phyloP scores from a whole-genome alignment of 805 yeast species.

The Debaryomyces hansenii region DNA sequence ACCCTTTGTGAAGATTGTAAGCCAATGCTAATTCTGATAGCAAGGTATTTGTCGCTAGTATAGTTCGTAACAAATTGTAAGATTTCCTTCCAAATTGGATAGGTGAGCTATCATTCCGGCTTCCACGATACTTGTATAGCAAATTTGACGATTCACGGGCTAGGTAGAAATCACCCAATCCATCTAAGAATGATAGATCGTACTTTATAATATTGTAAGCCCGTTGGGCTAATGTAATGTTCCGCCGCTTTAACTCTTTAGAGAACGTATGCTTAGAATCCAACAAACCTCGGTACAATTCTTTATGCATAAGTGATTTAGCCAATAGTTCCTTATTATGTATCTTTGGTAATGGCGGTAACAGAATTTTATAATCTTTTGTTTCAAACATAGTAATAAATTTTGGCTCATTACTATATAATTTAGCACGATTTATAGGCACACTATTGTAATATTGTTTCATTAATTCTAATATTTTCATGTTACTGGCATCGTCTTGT shows the following conservation, averaged over 20 bases:
- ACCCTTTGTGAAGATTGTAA: slow-evolving; percentile 34
- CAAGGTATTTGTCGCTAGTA: slow-evolving; percentile 39
- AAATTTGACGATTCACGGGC: slow-evolving; percentile 37
- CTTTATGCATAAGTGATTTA: slow-evolving; percentile 39
- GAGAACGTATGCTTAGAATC: slow-evolving; percentile 28
- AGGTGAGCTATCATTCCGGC: slow-evolving; percentile 8
- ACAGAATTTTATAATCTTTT: slow-evolving; percentile 20
- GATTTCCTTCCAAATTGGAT: slow-evolving; percentile 23
- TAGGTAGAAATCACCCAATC: slow-evolving; percentile 40
- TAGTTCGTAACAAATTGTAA: slow-evolving; percentile 28
- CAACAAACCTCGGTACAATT: slow-evolving; percentile 30
- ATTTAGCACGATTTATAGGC: slow-evolving; percentile 18
- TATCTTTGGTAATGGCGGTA: slow-evolving; percentile 37
- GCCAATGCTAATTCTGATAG: slow-evolving; percentile 35
- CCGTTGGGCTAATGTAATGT: slow-evolving; percentile 18
- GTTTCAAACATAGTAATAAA: slow-evolving; percentile 23
- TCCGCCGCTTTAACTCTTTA: slow-evolving; percentile 13
- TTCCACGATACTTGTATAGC: slow-evolving; percentile 21
- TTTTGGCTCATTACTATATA: slow-evolving; percentile 18
- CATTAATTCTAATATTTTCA: slow-evolving; percentile 15
- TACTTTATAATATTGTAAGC: slow-evolving; percentile 24
- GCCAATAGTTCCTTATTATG: slow-evolving; percentile 26
- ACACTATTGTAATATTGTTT: slow-evolving; percentile 25
- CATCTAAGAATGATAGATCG: slow-evolving; percentile 40
- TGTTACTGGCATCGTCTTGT: slow-evolving; percentile 8